Evolutionary conservation across 169 alveolate genomes (phyloP).

Genomic region (Plasmodium knowlesi): DNA sequence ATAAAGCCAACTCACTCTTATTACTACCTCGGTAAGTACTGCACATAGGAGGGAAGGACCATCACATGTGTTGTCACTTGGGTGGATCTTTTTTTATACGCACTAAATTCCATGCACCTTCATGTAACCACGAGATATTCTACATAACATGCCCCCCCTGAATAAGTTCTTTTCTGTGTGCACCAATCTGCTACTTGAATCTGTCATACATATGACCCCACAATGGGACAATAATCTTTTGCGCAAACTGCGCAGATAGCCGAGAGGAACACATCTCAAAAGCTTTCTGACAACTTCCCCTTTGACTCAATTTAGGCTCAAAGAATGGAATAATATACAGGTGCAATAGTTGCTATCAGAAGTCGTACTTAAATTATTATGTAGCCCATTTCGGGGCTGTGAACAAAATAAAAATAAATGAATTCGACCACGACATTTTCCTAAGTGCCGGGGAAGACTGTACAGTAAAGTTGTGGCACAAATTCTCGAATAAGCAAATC

Average conservation of each 20-base stretch:
- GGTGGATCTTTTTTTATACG: background rate
- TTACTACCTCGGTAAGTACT: slow-evolving; percentile 55
- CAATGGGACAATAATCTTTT: background rate
- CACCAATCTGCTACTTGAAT: background rate
- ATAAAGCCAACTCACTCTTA: slow-evolving; percentile 70
- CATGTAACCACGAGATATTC: background rate
- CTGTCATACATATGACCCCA: background rate
- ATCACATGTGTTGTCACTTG: background rate
- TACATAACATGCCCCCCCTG: background rate
- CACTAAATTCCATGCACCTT: background rate
- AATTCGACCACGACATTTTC: slow-evolving; percentile 68
- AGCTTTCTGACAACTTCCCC: background rate
- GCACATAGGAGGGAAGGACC: background rate
- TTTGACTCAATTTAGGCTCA: slow-evolving; percentile 32
- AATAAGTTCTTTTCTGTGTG: background rate
- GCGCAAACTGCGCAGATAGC: background rate
- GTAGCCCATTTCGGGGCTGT: slow-evolving; percentile 71
- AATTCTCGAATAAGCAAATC: slow-evolving; percentile 44
- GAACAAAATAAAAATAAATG: slow-evolving; percentile 59
- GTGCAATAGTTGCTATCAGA: slow-evolving; percentile 73
- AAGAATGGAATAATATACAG: slow-evolving; percentile 70
- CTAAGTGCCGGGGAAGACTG: slow-evolving; percentile 75
- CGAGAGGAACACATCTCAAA: background rate
- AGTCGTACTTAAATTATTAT: slow-evolving; percentile 62
- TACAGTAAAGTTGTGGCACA: slow-evolving; percentile 63